phyloP scores from a whole-genome alignment of 192 early-diverging fungal genomes.

The Umbelopsis ramanniana region DNA sequence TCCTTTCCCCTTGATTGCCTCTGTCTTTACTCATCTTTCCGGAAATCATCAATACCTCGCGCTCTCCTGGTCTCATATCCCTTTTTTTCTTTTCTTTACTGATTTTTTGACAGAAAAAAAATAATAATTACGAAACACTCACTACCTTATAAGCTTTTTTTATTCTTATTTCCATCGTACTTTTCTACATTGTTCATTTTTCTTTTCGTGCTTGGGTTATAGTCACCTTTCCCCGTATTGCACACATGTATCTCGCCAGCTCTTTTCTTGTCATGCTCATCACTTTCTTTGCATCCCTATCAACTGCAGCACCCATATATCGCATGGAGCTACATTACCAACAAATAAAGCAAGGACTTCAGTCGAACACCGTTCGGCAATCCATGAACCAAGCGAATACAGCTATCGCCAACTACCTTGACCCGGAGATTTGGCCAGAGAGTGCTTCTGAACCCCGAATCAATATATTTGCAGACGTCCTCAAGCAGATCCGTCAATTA shows the following conservation, averaged over 20 bases:
- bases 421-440: not conserved
- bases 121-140: not conserved
- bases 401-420: constrained; percentile 13
- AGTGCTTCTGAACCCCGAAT: not conserved
- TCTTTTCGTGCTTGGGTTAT: not conserved
- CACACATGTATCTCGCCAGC: not conserved
- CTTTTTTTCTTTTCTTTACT: not conserved
- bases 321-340: not conserved
- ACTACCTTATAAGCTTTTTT: not conserved
- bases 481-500: not conserved
- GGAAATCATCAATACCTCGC: not conserved
- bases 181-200: not conserved
- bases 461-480: not conserved
- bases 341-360: not conserved
- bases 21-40: not conserved
- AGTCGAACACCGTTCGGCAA: not conserved
- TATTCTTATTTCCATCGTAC: not conserved
- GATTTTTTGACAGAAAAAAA: not conserved
- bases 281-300: not conserved
- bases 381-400: not conserved
- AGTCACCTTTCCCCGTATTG: not conserved
- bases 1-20: constrained; percentile 19
- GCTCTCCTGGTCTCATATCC: constrained; percentile 11
- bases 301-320: not conserved
- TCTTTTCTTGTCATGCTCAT: not conserved